phyloP scores from a whole-genome alignment of 2,329 filamentous ascomycete species.

The Colletotrichum sp. region DNA sequence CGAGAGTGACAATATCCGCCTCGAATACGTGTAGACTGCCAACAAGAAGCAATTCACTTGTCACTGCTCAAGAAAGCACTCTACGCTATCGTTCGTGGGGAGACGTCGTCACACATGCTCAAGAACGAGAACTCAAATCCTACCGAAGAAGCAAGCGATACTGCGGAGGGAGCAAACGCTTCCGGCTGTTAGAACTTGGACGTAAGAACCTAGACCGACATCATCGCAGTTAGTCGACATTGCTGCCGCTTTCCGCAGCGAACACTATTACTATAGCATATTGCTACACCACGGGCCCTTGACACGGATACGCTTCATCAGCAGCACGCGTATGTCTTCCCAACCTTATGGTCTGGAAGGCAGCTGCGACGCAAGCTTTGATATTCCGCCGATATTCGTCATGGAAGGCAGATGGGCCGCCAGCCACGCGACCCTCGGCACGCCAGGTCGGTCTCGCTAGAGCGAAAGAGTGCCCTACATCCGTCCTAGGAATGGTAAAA shows the following conservation, averaged over 20 bases:
- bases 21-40: background rate
- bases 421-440: background rate
- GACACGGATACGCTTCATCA: fast-evolving
- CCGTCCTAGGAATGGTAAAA: background rate
- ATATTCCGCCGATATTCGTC: too few species aligned
- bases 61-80: background rate
- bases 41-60: background rate
- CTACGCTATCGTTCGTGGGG: background rate
- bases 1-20: fast-evolving
- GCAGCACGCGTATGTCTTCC: background rate
- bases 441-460: background rate
- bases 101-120: background rate
- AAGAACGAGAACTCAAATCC: background rate
- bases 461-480: too few species aligned
- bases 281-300: background rate
- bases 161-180: too few species aligned
- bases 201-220: background rate
- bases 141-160: background rate
- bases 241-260: too few species aligned
- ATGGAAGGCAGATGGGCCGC: too few species aligned
- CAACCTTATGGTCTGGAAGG: background rate
- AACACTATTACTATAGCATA: too few species aligned
- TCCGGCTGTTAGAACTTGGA: background rate
- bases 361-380: background rate
- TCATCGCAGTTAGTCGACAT: too few species aligned